Evolutionary conservation across 139 green algal genomes (phyloP).

Genomic region (Marvania coccoides): DNA sequence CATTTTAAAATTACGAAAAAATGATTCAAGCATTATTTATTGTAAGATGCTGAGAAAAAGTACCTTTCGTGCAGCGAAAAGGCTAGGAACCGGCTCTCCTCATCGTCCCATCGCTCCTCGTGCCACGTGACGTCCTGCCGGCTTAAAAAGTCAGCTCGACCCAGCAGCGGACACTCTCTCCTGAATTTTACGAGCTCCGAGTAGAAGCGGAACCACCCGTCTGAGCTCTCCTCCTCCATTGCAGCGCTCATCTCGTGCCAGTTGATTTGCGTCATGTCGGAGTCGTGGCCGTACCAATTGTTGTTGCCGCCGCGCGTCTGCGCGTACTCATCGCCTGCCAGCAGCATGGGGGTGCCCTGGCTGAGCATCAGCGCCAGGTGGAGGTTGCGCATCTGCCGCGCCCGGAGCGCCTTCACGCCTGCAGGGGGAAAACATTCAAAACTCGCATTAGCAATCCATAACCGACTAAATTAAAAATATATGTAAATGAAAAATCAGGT

Average conservation of each 20-base stretch:
- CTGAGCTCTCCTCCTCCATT: conserved; percentile 21
- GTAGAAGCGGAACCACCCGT: conserved; percentile 36
- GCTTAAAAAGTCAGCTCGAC: conserved; percentile 63
- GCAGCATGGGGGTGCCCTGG: conserved; percentile 92
- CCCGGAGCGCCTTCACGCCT: conserved; percentile 33
- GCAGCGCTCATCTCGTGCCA: conserved; percentile 43
- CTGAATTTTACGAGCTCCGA: conserved; percentile 75
- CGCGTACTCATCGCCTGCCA: conserved; percentile 39
- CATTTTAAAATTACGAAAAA: too few species aligned
- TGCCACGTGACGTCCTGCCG: conserved; percentile 92
- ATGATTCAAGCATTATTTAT: too few species aligned
- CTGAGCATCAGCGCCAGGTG: conserved; percentile 79
- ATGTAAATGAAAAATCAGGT: too few species aligned
- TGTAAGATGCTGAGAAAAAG: too few species aligned
- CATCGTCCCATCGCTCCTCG: conserved; percentile 90
- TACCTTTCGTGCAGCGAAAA: conserved; percentile 83
- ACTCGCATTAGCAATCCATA: too few species aligned
- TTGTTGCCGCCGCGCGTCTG: conserved; percentile 90
- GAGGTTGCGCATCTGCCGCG: conserved; percentile 89
- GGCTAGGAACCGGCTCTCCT: conserved; percentile 84
- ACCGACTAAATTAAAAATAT: too few species aligned
- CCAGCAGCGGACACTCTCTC: conserved; percentile 70
- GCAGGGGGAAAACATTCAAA: too few species aligned
- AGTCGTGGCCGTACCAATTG: conserved; percentile 99
- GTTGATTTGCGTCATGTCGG: conserved; percentile 62